Base-by-base conservation (phyloP, 2,329 filamentous ascomycete genomes). In the Xylaria sp. region DNA sequence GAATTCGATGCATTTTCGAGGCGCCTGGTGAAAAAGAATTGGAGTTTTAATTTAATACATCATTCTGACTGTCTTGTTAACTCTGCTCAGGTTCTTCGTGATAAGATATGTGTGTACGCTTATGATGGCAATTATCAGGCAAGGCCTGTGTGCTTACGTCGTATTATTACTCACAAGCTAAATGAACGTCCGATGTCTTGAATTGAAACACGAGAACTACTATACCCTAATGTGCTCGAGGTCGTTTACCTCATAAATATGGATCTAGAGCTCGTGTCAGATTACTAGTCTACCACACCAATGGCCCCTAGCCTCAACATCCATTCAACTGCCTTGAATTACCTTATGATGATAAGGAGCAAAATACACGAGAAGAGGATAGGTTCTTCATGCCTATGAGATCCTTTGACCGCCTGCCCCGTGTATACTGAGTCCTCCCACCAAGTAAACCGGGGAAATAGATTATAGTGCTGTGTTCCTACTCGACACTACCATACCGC, bases 1-100 rank as follows among this genome's bases (percentile, higher is more conserved):
- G 60, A 61, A 60, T 70, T 62, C 46, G 50, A 65, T 66, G 68
- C 63, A 68, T 70, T 58, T 66, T 56, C 66, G 28, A 66, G 68
- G 68, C 68, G 68, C 66, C 45, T 46, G 65, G 65, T 46, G 50
- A 46, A 34, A 30, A 43, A 62, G 52, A 55, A 34, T 4, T 53
- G 28, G 32, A 41, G 60, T 58, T 43, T 25, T 10, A 41, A 57
- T 57, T 57, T 41, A 57, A 61, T 41, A 25, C 28, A 25, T 62
- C 25, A 50, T 45, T 59, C 8, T 43, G n/a, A 28, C 25, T 34
- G 57, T 59, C 36, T 46, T 34, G 15, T 52, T 30, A n/a, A 13
- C 36, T 34, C 45, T 18, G 45, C 15, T 28, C n/a, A 13, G 13
- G 18, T 53, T 32, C 2, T 25, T 56, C 32, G 32, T 18, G 18